A percentile compares a stretch with the other conserved stretches of the same genome.
Evolutionary conservation across 352 stramenopile genomes (phyloP).

Genomic region (Phytophthora sp.): DNA sequence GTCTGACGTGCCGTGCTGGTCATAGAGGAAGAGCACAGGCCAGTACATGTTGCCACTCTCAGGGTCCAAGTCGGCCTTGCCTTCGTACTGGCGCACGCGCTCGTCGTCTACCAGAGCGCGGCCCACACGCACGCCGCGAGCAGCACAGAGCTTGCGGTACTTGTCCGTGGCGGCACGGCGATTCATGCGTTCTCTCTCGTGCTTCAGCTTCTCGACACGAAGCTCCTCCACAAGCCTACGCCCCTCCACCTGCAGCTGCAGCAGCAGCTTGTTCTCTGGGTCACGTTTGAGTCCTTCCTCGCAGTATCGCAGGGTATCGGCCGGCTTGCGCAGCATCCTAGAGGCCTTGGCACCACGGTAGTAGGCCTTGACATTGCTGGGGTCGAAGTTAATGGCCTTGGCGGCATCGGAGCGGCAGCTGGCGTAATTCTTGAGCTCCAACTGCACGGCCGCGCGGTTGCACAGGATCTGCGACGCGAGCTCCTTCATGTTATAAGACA

Average conservation of each 20-base stretch:
- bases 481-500: slow-evolving; percentile 69
- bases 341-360: slow-evolving; percentile 88
- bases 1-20: slow-evolving; percentile 85
- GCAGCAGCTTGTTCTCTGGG: slow-evolving; percentile 77
- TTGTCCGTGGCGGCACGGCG: slow-evolving; percentile 70
- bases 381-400: slow-evolving; percentile 71
- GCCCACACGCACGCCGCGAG: slow-evolving; percentile 72
- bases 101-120: slow-evolving; percentile 80
- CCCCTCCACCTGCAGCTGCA: slow-evolving; percentile 72
- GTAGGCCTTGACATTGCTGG: slow-evolving; percentile 83
- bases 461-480: slow-evolving; percentile 80
- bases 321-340: slow-evolving; percentile 74
- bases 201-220: slow-evolving; percentile 65
- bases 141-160: slow-evolving; percentile 75
- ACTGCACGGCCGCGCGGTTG: slow-evolving; percentile 82
- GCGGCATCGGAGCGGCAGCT: slow-evolving; percentile 84
- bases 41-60: slow-evolving; percentile 73
- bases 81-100: slow-evolving; percentile 82
- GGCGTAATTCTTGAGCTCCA: slow-evolving; percentile 88
- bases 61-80: slow-evolving; percentile 75
- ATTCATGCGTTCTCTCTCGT: slow-evolving; percentile 74
- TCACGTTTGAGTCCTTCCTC: slow-evolving; percentile 77
- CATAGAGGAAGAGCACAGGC: slow-evolving; percentile 87
- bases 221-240: slow-evolving; percentile 66
- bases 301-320: slow-evolving; percentile 85